phyloP scores from a whole-genome alignment of 345 rosid species.

The Dovyalis caffra region DNA sequence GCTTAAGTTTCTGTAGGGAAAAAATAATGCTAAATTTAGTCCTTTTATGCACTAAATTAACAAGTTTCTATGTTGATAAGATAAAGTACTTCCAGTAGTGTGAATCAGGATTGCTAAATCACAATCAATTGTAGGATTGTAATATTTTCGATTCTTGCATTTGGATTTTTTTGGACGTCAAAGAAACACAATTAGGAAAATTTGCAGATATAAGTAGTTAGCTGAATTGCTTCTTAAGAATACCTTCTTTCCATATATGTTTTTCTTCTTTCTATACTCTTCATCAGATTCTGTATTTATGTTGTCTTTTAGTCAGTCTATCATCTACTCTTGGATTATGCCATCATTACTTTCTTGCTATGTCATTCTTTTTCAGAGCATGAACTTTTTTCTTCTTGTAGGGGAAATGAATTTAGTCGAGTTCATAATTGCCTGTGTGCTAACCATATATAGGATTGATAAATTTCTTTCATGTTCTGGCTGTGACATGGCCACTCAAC shows the following conservation, averaged over 20 bases:
- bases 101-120: not conserved
- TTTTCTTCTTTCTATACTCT: not conserved
- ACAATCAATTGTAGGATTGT: not conserved
- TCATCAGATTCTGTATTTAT: not conserved
- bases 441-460: too few species aligned
- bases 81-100: not conserved
- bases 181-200: not conserved
- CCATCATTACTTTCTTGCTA: not conserved
- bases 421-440: too few species aligned
- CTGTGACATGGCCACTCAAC: not conserved
- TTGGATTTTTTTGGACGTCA: not conserved
- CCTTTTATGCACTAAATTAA: not conserved
- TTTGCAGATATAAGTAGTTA: not conserved
- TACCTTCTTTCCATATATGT: not conserved
- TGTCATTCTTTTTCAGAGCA: not conserved
- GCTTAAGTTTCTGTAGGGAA: not conserved
- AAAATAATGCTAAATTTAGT: not conserved
- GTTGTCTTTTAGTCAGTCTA: not conserved
- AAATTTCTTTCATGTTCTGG: not conserved
- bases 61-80: not conserved
- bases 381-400: not conserved
- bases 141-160: not conserved
- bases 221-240: not conserved
- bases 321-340: not conserved
- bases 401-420: not conserved